Evolutionary conservation across 495 filamentous ascomycete species (phyloP), one percentile per base, ranked within the genome.

Genomic region (Daldinia decipiens): DNA sequence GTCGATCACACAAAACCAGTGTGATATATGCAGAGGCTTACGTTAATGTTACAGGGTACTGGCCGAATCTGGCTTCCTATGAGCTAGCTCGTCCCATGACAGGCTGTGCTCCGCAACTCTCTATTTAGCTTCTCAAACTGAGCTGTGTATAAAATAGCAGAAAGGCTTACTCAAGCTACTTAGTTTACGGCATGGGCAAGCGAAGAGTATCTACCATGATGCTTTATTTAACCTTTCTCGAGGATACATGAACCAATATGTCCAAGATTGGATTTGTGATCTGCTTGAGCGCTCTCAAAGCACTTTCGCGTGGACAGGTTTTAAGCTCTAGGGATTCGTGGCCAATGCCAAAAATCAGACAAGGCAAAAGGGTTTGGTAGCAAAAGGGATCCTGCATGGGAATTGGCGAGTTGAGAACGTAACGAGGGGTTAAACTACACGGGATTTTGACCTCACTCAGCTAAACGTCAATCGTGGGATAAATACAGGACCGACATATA

Each of bases 41-140:
- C 53, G 3, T 50, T 19, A 5, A 29, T 19, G 2, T 21, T 62
- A 62, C 61, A 83, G 81, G 73, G 81, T 83, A 43, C 67, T 83
- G 67, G 81, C 81, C 69, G 81, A 83, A 71, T 83, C 81, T 59
- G 81, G 81, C 38, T 83, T 83, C 78, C 73, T 83, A 59, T 83
- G 76, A 80, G 68, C 68, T 29, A 61, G 31, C 58, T 58, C 39
- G 36, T 29, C 52, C 45, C 24, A 45, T 38, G 15, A 43, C 29
- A 60, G 15, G 61, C 52, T 26, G 17, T 39, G n/a, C 34, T 54
- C 62, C 21, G 40, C 61, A 52, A 39, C 34, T 60, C 19, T 40
- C 51, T n/a, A 15, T 43, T 34, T 61, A 40, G 40, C 39, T 11
- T 26, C 32, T 51, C 24, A 9, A 58, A 38, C 32, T 13, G 26